Evolutionary conservation across 176 grass and related monocot genomes (phyloP).

Genomic region (Oryza meridionalis): DNA sequence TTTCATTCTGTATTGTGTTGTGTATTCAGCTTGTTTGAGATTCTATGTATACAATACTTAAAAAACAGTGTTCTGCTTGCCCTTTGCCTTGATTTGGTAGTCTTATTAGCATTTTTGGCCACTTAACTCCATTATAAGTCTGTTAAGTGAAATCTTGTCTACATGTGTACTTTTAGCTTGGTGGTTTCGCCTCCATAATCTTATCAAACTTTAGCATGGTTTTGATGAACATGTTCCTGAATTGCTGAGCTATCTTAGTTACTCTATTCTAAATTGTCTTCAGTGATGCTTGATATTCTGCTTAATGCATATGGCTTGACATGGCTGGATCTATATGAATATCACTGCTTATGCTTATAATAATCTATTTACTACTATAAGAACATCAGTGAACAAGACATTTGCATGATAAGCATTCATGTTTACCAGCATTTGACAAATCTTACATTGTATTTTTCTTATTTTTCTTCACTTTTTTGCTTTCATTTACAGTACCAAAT

Average conservation of each 20-base stretch:
- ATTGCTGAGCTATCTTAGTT: slow-evolving; percentile 30
- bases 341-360: not conserved
- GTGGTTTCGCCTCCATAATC: not conserved
- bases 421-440: slow-evolving; percentile 38
- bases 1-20: slow-evolving; percentile 2
- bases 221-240: slow-evolving; percentile 23
- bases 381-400: not conserved
- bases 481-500: slow-evolving; percentile 85
- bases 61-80: not conserved
- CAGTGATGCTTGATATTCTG: not conserved
- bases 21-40: slow-evolving; percentile 4
- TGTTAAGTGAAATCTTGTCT: slow-evolving; percentile 30
- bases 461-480: slow-evolving; percentile 56
- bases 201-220: slow-evolving; percentile 26
- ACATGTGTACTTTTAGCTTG: slow-evolving; percentile 34
- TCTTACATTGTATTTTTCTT: slow-evolving; percentile 53
- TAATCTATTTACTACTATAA: slow-evolving; percentile 19
- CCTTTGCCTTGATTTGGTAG: slow-evolving; percentile 40
- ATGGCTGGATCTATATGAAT: slow-evolving; percentile 8
- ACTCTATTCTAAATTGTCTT: not conserved
- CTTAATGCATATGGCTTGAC: slow-evolving; percentile 1
- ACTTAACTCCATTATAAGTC: slow-evolving; percentile 12
- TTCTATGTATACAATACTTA: not conserved
- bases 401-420: slow-evolving; percentile 40
- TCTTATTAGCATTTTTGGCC: slow-evolving; percentile 6